Evolutionary conservation across 495 filamentous ascomycete genomes (phyloP), one percentile per base, ranked within the genome.

Genomic region (Tuber borchii): DNA sequence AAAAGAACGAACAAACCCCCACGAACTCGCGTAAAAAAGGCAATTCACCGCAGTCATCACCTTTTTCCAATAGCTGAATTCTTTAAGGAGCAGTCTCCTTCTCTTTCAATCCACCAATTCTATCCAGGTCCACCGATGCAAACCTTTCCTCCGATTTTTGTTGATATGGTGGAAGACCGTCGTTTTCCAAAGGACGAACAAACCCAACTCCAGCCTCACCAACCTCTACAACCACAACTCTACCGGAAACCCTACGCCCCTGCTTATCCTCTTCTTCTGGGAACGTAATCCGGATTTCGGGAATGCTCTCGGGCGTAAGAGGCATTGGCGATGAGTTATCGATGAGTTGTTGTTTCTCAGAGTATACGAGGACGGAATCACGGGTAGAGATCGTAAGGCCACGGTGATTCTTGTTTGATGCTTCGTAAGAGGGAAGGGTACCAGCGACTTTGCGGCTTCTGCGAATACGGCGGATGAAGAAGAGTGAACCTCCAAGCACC

Each of bases 221-320:
- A 77, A 99, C 93, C 69, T 91, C 87, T 40, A 99, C 95, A 17
- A 98, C 89, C n/a, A 99, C 91, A 40, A 97, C 92, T 16, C 93
- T 88, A 42, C 94, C 94, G 71, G 91, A 94, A 86, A 91, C 92
- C 76, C 88, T 88, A 83, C 91, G 92, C 74, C 96, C 96, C 69
- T 90, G 89, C 79, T 97, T 92, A 80, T 94, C 95, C 72, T 92
- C 89, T 87, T 98, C 95, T 79, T 99, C 95, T 20, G 95, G 95
- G 86, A 99, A 97, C 0, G 95, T 99, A 82, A 99, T 97, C 84
- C 94, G 93, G 82, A 99, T 99, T 85, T 97, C 93, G 17, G 95
- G 95, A 19, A 98, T 89, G 74, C 87, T 87, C 78, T 86, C 87
- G n/a, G 93, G 93, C 74, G 92, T 94, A 69, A 90, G 84, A 42